phyloP scores from a whole-genome alignment of 1,139 yeast species.

The Geotrichum macrosporum region DNA sequence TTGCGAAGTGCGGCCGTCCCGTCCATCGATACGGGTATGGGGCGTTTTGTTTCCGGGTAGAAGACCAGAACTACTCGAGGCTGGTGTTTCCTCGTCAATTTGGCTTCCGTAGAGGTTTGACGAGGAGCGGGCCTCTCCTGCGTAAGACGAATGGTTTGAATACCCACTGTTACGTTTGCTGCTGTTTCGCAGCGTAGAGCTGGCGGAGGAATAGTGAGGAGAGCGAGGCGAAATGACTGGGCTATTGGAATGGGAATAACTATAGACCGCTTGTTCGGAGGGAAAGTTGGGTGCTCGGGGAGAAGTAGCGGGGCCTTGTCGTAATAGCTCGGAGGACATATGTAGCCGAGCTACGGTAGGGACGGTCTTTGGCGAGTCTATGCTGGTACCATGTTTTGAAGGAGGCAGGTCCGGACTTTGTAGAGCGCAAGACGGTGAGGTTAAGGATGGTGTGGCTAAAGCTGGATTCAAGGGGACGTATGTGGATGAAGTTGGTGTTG shows the following conservation, averaged over 20 bases:
- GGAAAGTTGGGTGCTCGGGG: conserved; percentile 13
- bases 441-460: not conserved
- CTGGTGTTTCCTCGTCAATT: conserved; percentile 10
- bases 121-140: conserved; percentile 8
- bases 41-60: conserved; percentile 9
- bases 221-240: conserved; percentile 10
- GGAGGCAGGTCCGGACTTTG: too few relatives aligned
- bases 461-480: not conserved
- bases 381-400: too few relatives aligned
- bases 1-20: conserved; percentile 31
- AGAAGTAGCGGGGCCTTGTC: not conserved
- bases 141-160: conserved; percentile 9
- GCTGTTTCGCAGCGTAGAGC: conserved; percentile 17
- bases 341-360: conserved; percentile 9
- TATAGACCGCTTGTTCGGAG: conserved; percentile 13
- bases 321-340: not conserved
- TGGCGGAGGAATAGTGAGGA: conserved; percentile 11
- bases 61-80: not conserved
- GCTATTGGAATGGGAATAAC: not conserved
- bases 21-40: conserved; percentile 11
- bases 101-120: conserved; percentile 5
- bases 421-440: not conserved
- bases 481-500: conserved; percentile 4
- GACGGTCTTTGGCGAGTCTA: conserved; percentile 5
- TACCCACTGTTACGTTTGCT: not conserved